These are phyloP conservation scores for Apiospora saccharicola DNA, from an alignment of 2,329 filamentous ascomycete species.

Conservation along the genomic window DNA sequence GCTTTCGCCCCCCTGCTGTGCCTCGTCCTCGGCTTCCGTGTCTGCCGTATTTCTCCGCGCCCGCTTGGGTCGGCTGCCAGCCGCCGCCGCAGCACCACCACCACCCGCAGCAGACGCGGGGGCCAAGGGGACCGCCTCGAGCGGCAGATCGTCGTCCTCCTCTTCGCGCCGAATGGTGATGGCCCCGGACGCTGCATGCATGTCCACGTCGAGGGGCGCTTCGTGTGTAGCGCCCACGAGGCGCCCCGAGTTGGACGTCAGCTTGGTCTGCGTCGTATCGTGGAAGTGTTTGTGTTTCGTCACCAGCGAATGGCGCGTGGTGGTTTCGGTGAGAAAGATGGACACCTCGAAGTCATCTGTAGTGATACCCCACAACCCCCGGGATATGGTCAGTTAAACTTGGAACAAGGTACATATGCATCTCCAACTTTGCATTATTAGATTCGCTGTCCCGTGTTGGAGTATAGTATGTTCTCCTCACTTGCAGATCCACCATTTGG, in stretches of 20 bases:
- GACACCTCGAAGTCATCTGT: constrained; percentile 96
- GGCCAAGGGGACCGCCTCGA: constrained; percentile 63
- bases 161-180: constrained; percentile 59
- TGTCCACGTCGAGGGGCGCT: constrained; percentile 60
- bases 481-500: background rate
- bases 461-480: background rate
- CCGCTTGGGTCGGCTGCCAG: constrained; percentile 40
- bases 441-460: background rate
- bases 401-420: background rate
- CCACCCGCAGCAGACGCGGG: constrained; percentile 39
- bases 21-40: constrained; percentile 30
- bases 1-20: constrained; percentile 38
- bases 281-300: constrained; percentile 84
- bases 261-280: constrained; percentile 59
- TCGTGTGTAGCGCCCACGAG: constrained; percentile 65
- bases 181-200: constrained; percentile 44
- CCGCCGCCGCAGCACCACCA: constrained; percentile 30
- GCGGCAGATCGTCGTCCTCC: constrained; percentile 64
- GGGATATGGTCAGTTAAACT: constrained; percentile 5
- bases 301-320: constrained; percentile 84
- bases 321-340: constrained; percentile 89
- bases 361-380: constrained; percentile 11
- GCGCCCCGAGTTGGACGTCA: constrained; percentile 68
- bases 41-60: constrained; percentile 40
- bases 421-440: background rate